Evolutionary conservation across 768 basidiomycete species (phyloP).

Genomic region (Pleurotus giganteus): DNA sequence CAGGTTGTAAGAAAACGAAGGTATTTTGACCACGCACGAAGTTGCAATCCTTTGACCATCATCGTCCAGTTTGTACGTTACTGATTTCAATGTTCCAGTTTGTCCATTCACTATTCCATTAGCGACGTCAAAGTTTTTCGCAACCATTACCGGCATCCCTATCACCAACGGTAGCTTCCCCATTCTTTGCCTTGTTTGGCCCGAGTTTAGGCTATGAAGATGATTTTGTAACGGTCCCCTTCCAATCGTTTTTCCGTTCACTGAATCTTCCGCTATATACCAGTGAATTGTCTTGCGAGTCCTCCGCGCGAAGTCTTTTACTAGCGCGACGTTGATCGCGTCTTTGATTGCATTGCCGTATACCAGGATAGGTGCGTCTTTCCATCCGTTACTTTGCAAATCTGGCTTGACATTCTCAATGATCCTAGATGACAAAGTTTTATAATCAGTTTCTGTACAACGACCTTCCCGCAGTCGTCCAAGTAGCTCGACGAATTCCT

Average conservation of each 20-base stretch:
- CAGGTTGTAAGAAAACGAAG: background rate
- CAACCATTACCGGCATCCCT: slow-evolving; percentile 32
- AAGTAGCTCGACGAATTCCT: slow-evolving; percentile 20
- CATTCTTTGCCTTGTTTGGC: slow-evolving; percentile 26
- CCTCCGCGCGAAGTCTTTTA: slow-evolving; percentile 22
- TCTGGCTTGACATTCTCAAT: slow-evolving; percentile 9
- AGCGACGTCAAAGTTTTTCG: slow-evolving; percentile 28
- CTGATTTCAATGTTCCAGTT: slow-evolving; percentile 14
- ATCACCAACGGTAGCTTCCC: slow-evolving; percentile 22
- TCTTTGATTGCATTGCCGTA: slow-evolving; percentile 34
- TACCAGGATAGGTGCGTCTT: slow-evolving; percentile 31
- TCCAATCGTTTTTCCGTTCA: slow-evolving; percentile 7
- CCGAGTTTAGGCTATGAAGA: slow-evolving; percentile 19
- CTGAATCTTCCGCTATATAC: slow-evolving; percentile 27
- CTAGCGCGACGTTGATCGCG: slow-evolving; percentile 27
- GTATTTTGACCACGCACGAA: slow-evolving; percentile 18
- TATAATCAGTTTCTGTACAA: slow-evolving; percentile 24
- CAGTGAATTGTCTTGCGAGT: slow-evolving; percentile 18
- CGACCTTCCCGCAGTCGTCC: slow-evolving; percentile 19
- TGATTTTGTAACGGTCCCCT: slow-evolving; percentile 9
- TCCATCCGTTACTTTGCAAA: slow-evolving; percentile 18
- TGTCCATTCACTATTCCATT: slow-evolving; percentile 29
- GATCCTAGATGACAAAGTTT: slow-evolving; percentile 15
- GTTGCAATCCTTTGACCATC: slow-evolving; percentile 11
- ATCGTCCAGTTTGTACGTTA: slow-evolving; percentile 16